phyloP scores from a whole-genome alignment of 2,329 filamentous ascomycete species.

The Colletotrichum trifolii region DNA sequence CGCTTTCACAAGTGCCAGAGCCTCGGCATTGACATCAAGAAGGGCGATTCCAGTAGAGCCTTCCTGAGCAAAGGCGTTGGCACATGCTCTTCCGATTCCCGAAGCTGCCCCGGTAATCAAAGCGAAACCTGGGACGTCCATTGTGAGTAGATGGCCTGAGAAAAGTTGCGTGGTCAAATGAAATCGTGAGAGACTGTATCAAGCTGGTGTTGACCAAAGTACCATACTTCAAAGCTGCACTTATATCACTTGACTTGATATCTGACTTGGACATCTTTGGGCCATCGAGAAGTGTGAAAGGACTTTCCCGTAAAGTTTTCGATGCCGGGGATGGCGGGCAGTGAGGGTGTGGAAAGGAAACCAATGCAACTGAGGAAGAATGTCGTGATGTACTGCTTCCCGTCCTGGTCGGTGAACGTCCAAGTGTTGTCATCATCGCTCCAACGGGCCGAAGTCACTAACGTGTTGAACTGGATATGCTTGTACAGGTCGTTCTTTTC shows the following conservation, averaged over 20 bases:
- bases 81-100: constrained; percentile 46
- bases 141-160: constrained; percentile 23
- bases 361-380: constrained; percentile 23
- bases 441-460: constrained; percentile 6
- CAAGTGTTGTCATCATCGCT: neutral
- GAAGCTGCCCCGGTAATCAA: constrained; percentile 46
- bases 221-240: too few species aligned
- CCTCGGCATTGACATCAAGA: constrained; percentile 40
- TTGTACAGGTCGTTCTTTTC: constrained; percentile 12
- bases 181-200: too few species aligned
- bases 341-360: constrained; percentile 45
- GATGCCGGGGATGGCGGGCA: constrained; percentile 45
- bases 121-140: constrained; percentile 46
- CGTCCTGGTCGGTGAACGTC: constrained; percentile 13
- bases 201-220: too few species aligned
- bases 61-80: constrained; percentile 42
- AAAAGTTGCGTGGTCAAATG: neutral
- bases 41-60: constrained; percentile 44
- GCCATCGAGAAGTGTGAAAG: constrained; percentile 39
- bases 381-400: constrained; percentile 9
- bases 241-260: too few species aligned
- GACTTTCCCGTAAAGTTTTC: constrained; percentile 35
- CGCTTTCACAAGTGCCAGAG: constrained; percentile 23
- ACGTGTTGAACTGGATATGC: constrained; percentile 10
- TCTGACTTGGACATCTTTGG: constrained; percentile 22